Evolutionary conservation across 345 rosid species (phyloP).

Genomic region (Populus deltoides): DNA sequence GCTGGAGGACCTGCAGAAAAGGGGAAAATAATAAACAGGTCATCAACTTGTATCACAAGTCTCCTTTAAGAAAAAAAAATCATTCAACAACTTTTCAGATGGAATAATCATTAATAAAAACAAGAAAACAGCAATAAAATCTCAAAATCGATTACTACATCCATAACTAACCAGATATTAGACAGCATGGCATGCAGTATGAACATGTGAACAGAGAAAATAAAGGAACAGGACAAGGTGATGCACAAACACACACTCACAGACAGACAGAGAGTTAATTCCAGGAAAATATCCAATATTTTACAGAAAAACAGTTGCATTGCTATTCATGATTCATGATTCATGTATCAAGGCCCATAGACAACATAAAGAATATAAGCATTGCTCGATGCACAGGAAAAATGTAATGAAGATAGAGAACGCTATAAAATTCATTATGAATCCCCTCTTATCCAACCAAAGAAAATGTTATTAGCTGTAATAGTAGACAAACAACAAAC

Average conservation of each 20-base stretch:
- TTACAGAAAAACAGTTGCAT: not conserved
- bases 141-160: not conserved
- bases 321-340: not conserved
- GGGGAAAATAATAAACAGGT: not conserved
- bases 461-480: not conserved
- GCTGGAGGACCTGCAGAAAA: slow-evolving; percentile 72
- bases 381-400: not conserved
- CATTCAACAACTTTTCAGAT: not conserved
- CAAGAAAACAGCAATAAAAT: not conserved
- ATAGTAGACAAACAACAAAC: not conserved
- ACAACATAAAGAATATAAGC: not conserved
- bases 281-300: not conserved
- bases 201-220: not conserved
- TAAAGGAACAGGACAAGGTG: not conserved
- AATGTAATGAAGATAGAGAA: not conserved
- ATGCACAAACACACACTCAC: not conserved
- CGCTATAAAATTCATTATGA: not conserved
- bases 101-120: not conserved
- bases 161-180: not conserved
- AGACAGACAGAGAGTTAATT: not conserved
- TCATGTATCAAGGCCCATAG: not conserved
- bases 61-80: not conserved
- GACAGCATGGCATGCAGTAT: not conserved
- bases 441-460: not conserved
- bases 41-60: not conserved